Conservation (phyloP, 129 eudicot species). For the Helianthus tuberosus region DNA sequence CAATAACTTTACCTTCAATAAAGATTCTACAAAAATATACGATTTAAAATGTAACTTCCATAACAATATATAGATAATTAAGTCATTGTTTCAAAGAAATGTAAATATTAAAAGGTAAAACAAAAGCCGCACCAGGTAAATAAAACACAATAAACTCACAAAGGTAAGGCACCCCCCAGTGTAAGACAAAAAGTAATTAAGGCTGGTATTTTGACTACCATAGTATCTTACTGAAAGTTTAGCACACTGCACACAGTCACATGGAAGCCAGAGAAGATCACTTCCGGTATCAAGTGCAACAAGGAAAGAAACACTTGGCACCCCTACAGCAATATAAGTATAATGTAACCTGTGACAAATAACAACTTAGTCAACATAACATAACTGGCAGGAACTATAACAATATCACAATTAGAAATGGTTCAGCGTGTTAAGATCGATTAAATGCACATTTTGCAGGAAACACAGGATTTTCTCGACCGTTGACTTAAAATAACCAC, state of each 20-base stretch:
- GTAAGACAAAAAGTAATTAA: constrained; percentile 14
- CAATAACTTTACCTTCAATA: background rate
- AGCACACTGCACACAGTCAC: constrained; percentile 90
- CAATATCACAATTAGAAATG: background rate
- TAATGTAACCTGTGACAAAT: constrained; percentile 75
- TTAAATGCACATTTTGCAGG: constrained; percentile 9
- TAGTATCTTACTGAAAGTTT: constrained; percentile 80
- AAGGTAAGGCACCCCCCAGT: background rate
- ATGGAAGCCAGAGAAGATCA: constrained; percentile 96
- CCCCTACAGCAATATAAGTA: constrained; percentile 94
- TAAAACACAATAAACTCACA: background rate
- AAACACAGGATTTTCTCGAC: constrained; percentile 15
- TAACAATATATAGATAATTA: no score
- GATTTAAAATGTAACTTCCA: no score
- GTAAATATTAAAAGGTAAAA: background rate
- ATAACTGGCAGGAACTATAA: constrained; percentile 11
- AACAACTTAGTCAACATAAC: constrained; percentile 25
- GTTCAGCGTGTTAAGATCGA: background rate
- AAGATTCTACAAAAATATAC: no score
- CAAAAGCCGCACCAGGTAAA: constrained; percentile 2
- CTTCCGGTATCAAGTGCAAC: constrained; percentile 97
- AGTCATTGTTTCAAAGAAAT: no score
- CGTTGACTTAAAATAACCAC: background rate
- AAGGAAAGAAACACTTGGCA: constrained; percentile 91
- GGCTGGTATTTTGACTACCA: constrained; percentile 56